phyloP scores from a whole-genome alignment of 2,329 filamentous ascomycete genomes.

The Cyphellophora attinorum region DNA sequence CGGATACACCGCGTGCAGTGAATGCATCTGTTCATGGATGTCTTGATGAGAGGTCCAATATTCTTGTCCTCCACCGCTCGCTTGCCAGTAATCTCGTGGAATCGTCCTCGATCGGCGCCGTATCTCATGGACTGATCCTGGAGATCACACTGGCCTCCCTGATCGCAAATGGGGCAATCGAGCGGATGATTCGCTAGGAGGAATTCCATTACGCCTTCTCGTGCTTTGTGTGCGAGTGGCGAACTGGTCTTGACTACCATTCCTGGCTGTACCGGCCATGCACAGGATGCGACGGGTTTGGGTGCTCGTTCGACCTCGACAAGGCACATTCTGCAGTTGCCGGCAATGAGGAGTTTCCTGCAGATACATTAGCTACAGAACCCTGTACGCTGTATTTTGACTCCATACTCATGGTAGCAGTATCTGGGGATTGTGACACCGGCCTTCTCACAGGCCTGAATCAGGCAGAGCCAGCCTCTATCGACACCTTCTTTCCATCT shows the following conservation, averaged over 20 bases:
- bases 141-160: slow-evolving; percentile 92
- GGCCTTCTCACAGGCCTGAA: slow-evolving; percentile 98
- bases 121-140: slow-evolving; percentile 99
- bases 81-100: slow-evolving; percentile 93
- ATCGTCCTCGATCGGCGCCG: slow-evolving; percentile 87
- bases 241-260: slow-evolving; percentile 99
- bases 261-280: slow-evolving; percentile 95
- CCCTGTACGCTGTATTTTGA: slow-evolving; percentile 15
- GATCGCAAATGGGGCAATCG: slow-evolving; percentile 96
- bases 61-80: slow-evolving; percentile 99
- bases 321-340: slow-evolving; percentile 99
- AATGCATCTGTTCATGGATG: slow-evolving; percentile 99
- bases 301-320: slow-evolving; percentile 95
- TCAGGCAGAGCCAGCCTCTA: slow-evolving; percentile 97
- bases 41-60: slow-evolving; percentile 96
- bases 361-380: slow-evolving; percentile 1
- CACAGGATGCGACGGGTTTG: slow-evolving; percentile 95
- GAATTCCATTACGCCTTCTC: slow-evolving; percentile 99
- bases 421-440: slow-evolving; percentile 89
- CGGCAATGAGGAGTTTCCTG: slow-evolving; percentile 96
- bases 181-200: slow-evolving; percentile 91
- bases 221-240: slow-evolving; percentile 88
- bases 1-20: slow-evolving; percentile 97
- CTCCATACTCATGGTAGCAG: slow-evolving; percentile 89
- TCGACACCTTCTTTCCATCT: slow-evolving; percentile 96